Evolutionary conservation across 768 basidiomycete species (phyloP).

Genomic region (Amanita phalloides): DNA sequence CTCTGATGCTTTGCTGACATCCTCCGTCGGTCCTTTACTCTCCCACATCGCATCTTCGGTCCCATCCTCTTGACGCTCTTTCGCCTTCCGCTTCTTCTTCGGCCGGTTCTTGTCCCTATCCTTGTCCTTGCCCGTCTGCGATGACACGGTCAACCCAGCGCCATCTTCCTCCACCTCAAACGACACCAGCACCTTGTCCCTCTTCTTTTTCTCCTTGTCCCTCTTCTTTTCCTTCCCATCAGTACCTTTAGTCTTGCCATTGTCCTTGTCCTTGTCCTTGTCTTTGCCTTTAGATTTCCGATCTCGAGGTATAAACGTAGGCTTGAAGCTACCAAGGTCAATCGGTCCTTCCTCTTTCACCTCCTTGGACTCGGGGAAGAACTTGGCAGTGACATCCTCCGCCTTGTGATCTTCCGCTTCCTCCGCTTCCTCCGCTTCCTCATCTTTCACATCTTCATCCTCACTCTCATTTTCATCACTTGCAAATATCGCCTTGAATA

Average conservation of each 20-base stretch:
- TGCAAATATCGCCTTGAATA: conserved; percentile 98
- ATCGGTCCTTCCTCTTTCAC: conserved; percentile 13
- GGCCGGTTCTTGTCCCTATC: conserved; percentile 23
- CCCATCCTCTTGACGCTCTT: not conserved
- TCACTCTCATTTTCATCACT: conserved; percentile 86
- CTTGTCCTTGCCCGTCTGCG: conserved; percentile 32
- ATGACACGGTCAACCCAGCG: conserved; percentile 21
- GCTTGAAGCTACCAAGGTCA: conserved; percentile 74
- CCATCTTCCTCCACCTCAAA: conserved; percentile 69
- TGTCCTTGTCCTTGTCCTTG: conserved; percentile 25
- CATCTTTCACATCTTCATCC: conserved; percentile 38
- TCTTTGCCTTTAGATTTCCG: conserved; percentile 25
- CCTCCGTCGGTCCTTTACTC: conserved; percentile 38
- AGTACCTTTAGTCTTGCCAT: conserved; percentile 31
- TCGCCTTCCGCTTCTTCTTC: conserved; percentile 12
- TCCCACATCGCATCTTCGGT: conserved; percentile 60
- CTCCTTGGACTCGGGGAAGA: conserved; percentile 5
- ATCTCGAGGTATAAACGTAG: conserved; percentile 72
- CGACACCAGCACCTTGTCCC: conserved; percentile 48
- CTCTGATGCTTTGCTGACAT: not conserved
- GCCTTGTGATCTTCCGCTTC: conserved; percentile 11
- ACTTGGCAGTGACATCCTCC: conserved; percentile 3
- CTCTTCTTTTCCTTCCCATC: conserved; percentile 22
- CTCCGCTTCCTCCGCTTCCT: conserved; percentile 11
- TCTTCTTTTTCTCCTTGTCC: conserved; percentile 25